Conservation (phyloP, 805 yeast genomes). For the Myxozyma sirexii region DNA sequence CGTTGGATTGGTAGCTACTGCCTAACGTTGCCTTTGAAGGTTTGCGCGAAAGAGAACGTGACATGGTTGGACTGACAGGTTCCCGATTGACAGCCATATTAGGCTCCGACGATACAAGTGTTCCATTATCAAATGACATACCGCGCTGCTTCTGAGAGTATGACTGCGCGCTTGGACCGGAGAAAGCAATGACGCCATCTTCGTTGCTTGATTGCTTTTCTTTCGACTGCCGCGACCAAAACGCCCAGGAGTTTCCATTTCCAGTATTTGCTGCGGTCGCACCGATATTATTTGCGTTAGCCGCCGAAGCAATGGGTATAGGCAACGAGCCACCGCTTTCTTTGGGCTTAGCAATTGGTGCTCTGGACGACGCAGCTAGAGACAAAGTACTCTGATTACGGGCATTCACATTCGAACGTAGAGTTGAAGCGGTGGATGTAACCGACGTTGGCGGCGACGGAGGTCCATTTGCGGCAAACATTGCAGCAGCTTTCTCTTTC, state of each 20-base stretch:
- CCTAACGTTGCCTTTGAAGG: conserved; percentile 7
- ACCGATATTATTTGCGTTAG: not conserved
- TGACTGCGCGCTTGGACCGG: conserved; percentile 18
- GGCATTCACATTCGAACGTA: conserved; percentile 26
- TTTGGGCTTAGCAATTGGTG: not conserved
- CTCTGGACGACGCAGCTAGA: conserved; percentile 1
- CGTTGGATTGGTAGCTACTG: not conserved
- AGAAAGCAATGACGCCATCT: conserved; percentile 28
- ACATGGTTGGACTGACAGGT: not conserved
- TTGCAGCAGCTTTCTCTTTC: conserved; percentile 1
- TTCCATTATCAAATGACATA: conserved; percentile 10
- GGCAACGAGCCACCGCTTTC: conserved; percentile 8
- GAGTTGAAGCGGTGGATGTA: conserved; percentile 25
- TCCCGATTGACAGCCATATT: conserved; percentile 1
- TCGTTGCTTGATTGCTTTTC: conserved; percentile 5
- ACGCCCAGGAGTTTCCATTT: conserved; percentile 28
- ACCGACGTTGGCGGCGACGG: conserved; percentile 34
- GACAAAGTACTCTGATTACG: conserved; percentile 19
- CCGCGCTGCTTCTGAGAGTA: conserved; percentile 20
- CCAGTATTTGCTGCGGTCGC: not conserved
- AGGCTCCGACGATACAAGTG: conserved; percentile 20
- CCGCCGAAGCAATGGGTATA: not conserved
- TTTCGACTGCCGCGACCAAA: conserved; percentile 27
- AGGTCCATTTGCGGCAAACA: conserved; percentile 13
- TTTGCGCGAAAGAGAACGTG: conserved; percentile 7